phyloP scores from a whole-genome alignment of 2,329 filamentous ascomycete genomes.

The Venturia oleaginea region DNA sequence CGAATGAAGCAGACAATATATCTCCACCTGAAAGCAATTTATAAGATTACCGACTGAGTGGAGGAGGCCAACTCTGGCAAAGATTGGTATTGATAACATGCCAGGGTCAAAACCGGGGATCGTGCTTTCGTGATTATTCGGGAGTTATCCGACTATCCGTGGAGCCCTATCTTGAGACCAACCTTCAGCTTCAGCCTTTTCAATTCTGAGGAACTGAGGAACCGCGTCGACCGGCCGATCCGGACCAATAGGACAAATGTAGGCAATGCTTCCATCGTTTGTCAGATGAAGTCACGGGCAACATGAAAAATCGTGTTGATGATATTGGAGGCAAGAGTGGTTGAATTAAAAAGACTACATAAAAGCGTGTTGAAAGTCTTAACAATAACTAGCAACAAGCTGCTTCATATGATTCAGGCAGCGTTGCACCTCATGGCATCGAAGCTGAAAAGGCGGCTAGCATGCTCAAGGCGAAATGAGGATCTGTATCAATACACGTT shows the following conservation, averaged over 20 bases:
- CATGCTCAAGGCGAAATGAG: neutral
- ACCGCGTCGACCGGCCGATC: neutral
- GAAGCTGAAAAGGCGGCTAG: too few species aligned
- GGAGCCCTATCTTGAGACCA: neutral
- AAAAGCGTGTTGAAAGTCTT: neutral
- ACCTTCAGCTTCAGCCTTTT: neutral
- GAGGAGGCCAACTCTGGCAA: neutral
- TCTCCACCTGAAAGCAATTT: neutral
- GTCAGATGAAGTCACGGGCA: neutral
- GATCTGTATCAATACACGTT: neutral
- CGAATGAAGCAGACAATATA: neutral
- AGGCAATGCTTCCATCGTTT: too few species aligned
- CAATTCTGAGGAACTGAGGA: neutral
- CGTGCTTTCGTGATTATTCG: neutral
- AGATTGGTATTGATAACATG: neutral
- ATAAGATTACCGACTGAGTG: too few species aligned
- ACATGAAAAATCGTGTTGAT: neutral
- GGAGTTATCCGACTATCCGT: neutral
- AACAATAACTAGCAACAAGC: too few species aligned
- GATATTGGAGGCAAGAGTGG: neutral
- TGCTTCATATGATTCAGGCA: too few species aligned
- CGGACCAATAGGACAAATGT: too few species aligned
- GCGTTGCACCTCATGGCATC: too few species aligned
- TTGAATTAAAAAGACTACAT: neutral
- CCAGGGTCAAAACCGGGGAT: neutral